phyloP scores from a whole-genome alignment of 306 rosid genomes.

The Lablab purpureus region DNA sequence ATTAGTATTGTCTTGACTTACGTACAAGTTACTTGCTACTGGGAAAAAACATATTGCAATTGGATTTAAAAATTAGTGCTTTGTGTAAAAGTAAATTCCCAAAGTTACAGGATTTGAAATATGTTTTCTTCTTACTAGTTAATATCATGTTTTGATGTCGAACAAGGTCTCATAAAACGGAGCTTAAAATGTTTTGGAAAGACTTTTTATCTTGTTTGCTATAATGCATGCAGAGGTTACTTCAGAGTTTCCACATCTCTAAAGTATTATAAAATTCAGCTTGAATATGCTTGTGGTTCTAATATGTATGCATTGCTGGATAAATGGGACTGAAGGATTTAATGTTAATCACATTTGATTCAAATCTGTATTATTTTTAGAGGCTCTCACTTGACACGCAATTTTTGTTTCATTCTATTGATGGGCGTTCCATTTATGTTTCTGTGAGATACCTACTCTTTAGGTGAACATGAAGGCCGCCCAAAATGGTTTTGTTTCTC shows the following conservation, averaged over 20 bases:
- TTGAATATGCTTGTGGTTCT: slow-evolving; percentile 19
- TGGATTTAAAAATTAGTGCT: slow-evolving; percentile 17
- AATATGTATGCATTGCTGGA: slow-evolving; percentile 28
- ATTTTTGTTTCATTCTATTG: background rate
- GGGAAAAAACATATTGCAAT: slow-evolving; percentile 4
- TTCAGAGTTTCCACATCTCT: slow-evolving; percentile 3
- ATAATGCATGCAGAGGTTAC: slow-evolving; percentile 10
- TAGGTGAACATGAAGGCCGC: background rate
- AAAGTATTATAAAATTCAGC: background rate
- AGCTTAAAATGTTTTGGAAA: slow-evolving; percentile 11
- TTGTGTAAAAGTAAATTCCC: background rate
- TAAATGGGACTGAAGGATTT: slow-evolving; percentile 16
- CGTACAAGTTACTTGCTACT: slow-evolving; percentile 22
- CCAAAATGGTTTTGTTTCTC: slow-evolving; percentile 27
- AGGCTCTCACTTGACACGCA: background rate
- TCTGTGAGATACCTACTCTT: background rate
- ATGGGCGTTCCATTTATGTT: slow-evolving; percentile 19
- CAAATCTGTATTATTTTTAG: slow-evolving; percentile 3
- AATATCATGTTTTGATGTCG: slow-evolving; percentile 15
- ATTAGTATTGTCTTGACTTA: slow-evolving; percentile 30
- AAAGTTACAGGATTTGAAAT: background rate
- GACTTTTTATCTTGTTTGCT: slow-evolving; percentile 25
- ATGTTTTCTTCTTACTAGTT: background rate
- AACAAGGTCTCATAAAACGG: slow-evolving; percentile 17
- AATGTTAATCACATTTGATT: slow-evolving; percentile 23